Base-by-base conservation (phyloP, 1,284 basidiomycete species). In the Ceratobasidium sp. region DNA sequence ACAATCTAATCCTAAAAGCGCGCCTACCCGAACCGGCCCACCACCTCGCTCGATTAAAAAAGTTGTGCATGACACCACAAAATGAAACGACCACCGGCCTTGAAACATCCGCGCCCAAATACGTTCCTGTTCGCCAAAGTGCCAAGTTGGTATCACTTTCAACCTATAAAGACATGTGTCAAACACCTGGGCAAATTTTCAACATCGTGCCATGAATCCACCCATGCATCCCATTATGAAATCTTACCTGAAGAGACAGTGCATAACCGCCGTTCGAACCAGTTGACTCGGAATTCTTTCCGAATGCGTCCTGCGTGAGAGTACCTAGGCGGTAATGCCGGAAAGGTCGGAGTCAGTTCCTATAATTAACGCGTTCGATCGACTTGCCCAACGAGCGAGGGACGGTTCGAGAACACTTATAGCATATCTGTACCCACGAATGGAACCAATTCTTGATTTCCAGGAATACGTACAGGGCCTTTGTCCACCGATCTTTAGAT, bases 11-110 rank as follows among this genome's bases (percentile, higher is more conserved):
- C 18, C 68, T 56, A 70, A 70, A 69, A 56, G 23, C 33, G 13
- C 49, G 53, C 18, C 15, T 42, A 68, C 66, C 66, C 66, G 64
- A 67, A 67, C 46, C 64, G 64, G 64, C 63, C 23, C 63, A 67
- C 23, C 40, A 26, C 44, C 42, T n/a, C 33, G 66, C 51, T 28
- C 20, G 46, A 68, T 53, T n/a, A 55, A 68, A 68, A 68, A 68
- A 51, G n/a, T 49, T 33, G 33, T 44, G 44, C 20, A 63, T 63
- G 60, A 33, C 60, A 63, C 60, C 61, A 64, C 40, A 12, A 64
- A 42, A 64, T 44, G 61, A 44, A 42, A 64, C 61, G 40, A 64
- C 42, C 42, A 10, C 42, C 42, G 20, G 10, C 20, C 42, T 44
- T 40, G 61, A 64, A 64, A 64, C 61, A 64, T n/a, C 61, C 61